Conservation (phyloP, 1,139 yeast genomes). For the Suhomyces choctaworum region DNA sequence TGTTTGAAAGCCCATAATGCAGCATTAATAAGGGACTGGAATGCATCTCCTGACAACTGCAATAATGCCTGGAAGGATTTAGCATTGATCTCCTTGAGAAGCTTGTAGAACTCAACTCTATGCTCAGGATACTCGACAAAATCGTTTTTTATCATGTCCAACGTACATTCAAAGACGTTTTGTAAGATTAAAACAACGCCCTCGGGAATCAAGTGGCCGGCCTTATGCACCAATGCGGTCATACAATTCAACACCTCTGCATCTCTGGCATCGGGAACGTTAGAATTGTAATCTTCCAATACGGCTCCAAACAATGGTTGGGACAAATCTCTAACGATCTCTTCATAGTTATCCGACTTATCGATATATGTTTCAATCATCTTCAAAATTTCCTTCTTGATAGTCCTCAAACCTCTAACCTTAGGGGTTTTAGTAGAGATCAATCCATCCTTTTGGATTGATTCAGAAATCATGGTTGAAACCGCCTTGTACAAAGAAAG, state of each 20-base stretch:
- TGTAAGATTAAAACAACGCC: slow-evolving; percentile 87
- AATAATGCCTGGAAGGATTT: slow-evolving; percentile 84
- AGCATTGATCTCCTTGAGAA: slow-evolving; percentile 81
- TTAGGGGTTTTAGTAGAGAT: slow-evolving; percentile 95
- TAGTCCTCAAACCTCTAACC: slow-evolving; percentile 92
- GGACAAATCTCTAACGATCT: slow-evolving; percentile 78
- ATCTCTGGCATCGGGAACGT: slow-evolving; percentile 96
- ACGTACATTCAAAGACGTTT: slow-evolving; percentile 90
- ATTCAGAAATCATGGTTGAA: slow-evolving; percentile 79
- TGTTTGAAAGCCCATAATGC: slow-evolving; percentile 98
- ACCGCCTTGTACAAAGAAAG: slow-evolving; percentile 87
- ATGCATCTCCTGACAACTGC: slow-evolving; percentile 88
- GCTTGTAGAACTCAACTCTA: slow-evolving; percentile 91
- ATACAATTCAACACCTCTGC: slow-evolving; percentile 96
- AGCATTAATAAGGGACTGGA: slow-evolving; percentile 87
- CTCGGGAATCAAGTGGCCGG: slow-evolving; percentile 86
- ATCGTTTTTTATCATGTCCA: slow-evolving; percentile 93
- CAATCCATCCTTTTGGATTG: slow-evolving; percentile 76
- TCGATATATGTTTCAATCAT: slow-evolving; percentile 86
- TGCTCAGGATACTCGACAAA: slow-evolving; percentile 97
- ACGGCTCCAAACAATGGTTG: slow-evolving; percentile 85
- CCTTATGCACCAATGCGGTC: slow-evolving; percentile 83
- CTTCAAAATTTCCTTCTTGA: slow-evolving; percentile 90
- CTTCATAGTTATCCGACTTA: slow-evolving; percentile 83
- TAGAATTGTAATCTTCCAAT: slow-evolving; percentile 82